Evolutionary conservation across 2,329 filamentous ascomycete species (phyloP).

Genomic region (Curvularia hawaiiensis): DNA sequence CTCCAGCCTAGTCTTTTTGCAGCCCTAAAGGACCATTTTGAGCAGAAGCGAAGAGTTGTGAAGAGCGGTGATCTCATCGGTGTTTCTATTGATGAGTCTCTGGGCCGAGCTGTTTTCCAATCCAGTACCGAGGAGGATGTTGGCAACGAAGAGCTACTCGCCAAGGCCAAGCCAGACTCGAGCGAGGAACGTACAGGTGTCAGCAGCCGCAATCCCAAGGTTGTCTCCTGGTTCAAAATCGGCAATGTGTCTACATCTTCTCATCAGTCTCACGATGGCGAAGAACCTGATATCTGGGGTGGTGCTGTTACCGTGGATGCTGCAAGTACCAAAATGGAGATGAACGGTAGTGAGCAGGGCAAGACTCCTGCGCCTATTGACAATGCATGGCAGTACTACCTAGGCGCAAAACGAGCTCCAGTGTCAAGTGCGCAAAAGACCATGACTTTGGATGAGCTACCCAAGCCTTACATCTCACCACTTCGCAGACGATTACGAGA

Average conservation of each 20-base stretch:
- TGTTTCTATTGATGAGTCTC: constrained; percentile 82
- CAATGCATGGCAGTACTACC: constrained; percentile 88
- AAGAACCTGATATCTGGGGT: constrained; percentile 78
- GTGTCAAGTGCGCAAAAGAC: constrained; percentile 63
- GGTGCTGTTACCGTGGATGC: constrained; percentile 86
- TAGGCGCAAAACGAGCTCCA: constrained; percentile 74
- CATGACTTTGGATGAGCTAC: constrained; percentile 51
- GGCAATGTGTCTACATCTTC: constrained; percentile 62
- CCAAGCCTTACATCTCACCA: constrained; percentile 51
- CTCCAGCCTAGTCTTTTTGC: constrained; percentile 86
- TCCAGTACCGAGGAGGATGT: constrained; percentile 73
- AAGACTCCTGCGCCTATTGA: constrained; percentile 76
- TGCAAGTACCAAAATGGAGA: constrained; percentile 84
- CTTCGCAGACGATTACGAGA: constrained; percentile 73
- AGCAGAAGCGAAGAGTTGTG: constrained; percentile 78
- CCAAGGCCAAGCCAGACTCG: constrained; percentile 50
- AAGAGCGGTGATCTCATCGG: constrained; percentile 88
- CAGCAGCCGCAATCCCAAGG: constrained; percentile 33
- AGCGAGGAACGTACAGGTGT: constrained; percentile 23
- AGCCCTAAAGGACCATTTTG: constrained; percentile 87
- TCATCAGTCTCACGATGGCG: constrained; percentile 61
- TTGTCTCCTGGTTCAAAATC: constrained; percentile 91
- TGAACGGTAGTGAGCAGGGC: constrained; percentile 85
- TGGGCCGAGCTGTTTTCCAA: constrained; percentile 83
- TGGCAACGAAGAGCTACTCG: constrained; percentile 57